Base-by-base conservation (phyloP, 352 stramenopile species). In the Globisporangium iwayamae region DNA sequence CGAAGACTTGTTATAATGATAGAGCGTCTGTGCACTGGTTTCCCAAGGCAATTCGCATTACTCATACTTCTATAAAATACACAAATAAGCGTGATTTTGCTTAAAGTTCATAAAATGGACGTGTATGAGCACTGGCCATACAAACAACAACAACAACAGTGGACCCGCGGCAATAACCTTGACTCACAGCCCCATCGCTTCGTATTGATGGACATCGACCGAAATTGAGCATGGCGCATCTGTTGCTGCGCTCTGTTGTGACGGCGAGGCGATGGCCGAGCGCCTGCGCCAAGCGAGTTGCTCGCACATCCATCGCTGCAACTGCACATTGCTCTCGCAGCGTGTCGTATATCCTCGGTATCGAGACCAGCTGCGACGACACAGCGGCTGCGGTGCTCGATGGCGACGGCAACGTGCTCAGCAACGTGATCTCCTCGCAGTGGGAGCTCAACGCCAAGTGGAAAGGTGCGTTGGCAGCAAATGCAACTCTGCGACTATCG, bases 291-390 rank as follows among this genome's bases (percentile, higher is more conserved):
- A 30, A 52, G 20, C 46, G 46, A 28, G 14, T 28, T 41, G 14
- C 4, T 18, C 9, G 51, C 8, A 57, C 16, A 11, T 18, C 18
- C 51, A 18, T 47, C 41, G 0, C 11, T n/a, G 50, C 20, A 9
- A 14, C 47, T 10, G 20, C 1, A 16, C 38, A 63, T 18, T 62
- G 63, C 18, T 32, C 53, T 20, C 73, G 78, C 45, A 48, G 46
- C 48, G 65, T 75, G 20, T 86, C 85, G 46, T 93, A 88, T 56
- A 76, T 99, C 9, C 74, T 99, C 56, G 95, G 96, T 20, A 98
- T 99, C 67, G 94, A 99, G 74, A 98, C 94, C 28, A 92, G 90
- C 56, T 98, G 96, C 71, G 95, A 99, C 73, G 96, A 99, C 73
- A 98, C 95, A 45, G 87, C 75, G 9, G 93, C 87, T 2, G 95